Base-by-base conservation (phyloP, 495 filamentous ascomycete species). In the Penicillium subrubescens region DNA sequence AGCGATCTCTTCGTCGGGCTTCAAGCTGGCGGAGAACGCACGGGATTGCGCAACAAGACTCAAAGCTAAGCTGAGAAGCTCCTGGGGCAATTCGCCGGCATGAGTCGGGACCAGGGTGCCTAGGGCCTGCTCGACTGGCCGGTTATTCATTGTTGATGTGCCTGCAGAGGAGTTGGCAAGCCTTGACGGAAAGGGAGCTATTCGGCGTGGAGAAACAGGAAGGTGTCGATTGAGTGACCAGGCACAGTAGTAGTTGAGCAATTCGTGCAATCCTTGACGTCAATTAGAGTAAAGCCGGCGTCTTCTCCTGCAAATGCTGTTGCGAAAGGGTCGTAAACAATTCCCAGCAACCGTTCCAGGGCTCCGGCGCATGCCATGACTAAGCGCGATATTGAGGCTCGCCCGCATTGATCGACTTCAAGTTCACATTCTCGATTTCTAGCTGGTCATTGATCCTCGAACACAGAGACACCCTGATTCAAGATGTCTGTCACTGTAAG, bases 41-140 rank as follows among this genome's bases (percentile, higher is more conserved):
- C 92, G 88, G 6, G 93, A 97, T 71, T 97, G 94, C 27, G 93
- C 90, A 37, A 97, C 86, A 12, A 98, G 84, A 17, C 92, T 93
- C 55, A 83, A 77, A 1, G 95, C 88, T 15, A 97, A 84, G 53
- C 92, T 87, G 33, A 92, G 67, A 15, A 99, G 90, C 50, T 91
- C 87, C 35, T 81, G 79, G 0, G 95, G 95, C 2, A 96, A 76
- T 17, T 88, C 82, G 23, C 85, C 84, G 58, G 84, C 88, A 71
- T 94, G 86, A 0, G 90, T 90, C 3, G 95, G 95, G 14, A 99
- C 76, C 14, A 98, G 82, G 35, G 87, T 89, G 10, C 82, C 84
- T 37, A 97, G 82, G 4, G 88, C 87, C 70, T 93, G 89, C 64
- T 95, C 90, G 31, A 94, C 84, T 44, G 89, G 86, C 70, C 87